Base-by-base conservation (phyloP, 805 yeast species). In the Saccharomycopsis lassenensis region DNA sequence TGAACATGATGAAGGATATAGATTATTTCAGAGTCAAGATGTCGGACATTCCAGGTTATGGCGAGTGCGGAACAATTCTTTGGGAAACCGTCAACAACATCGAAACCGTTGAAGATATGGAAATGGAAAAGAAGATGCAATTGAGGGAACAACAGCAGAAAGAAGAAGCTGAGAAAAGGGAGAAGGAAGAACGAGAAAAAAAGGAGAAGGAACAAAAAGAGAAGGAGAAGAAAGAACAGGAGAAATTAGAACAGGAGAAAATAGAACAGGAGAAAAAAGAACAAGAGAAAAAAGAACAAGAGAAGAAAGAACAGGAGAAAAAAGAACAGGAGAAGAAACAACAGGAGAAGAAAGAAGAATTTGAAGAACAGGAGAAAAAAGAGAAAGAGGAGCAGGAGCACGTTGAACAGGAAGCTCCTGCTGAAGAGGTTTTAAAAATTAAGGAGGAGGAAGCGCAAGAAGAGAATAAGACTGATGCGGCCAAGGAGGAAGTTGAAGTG, bases 1-100 rank as follows among this genome's bases (percentile, higher is more conserved):
- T 69, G 33, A 63, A 64, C 17, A 58, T 75, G 46, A 56, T 75
- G 50, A 63, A 64, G 33, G 87, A 80, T 53, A 62, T 77, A 7
- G 77, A 71, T 47, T 77, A 67, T 47, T 77, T 78, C 52, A 53
- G 74, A 41, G 79, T 67, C n/a, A 74, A 74, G 40, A 55, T 77
- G 20, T 64, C 69, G 34, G 74, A 70, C 37, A 50, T 74, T 7
- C 67, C 70, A 5, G 82, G 81, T 0, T 71, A 73, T 41, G 75
- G 75, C 0, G 70, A 71, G 40, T 65, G 76, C 1, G 81, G 79
- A 1, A 77, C 71, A 37, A 69, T 70, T 1, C 61, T 75, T 20
- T 72, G 77, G 75, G 78, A 73, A 44, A 65, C 67, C 38, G 72
- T 74, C 6, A 71, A 73, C 48, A 56, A 67, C 2, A 52, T 72